These are phyloP conservation scores for Viola odorata DNA, from an alignment of 345 rosid species.

Conservation along the genomic window DNA sequence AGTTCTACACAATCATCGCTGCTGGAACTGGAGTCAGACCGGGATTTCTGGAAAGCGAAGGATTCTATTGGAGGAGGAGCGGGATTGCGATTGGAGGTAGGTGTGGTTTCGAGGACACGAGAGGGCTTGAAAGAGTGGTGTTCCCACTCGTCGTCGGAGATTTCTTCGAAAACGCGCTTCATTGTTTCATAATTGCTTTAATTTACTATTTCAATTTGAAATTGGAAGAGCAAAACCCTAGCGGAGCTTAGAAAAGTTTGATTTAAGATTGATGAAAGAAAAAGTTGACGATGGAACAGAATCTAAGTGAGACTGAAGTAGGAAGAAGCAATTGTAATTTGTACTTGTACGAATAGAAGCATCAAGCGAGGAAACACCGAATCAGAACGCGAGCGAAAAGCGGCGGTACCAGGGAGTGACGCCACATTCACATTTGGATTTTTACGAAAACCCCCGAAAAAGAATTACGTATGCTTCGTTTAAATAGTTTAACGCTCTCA, in stretches of 20 bases:
- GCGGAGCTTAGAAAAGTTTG: neutral
- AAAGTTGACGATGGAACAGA: too few species aligned
- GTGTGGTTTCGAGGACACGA: slow-evolving; percentile 44
- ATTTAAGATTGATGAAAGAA: too few species aligned
- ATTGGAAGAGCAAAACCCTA: neutral
- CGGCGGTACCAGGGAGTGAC: too few species aligned
- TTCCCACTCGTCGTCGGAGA: slow-evolving; percentile 93
- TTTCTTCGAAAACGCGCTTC: slow-evolving; percentile 74
- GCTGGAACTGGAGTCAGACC: neutral
- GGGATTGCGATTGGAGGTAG: neutral
- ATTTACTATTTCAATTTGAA: neutral
- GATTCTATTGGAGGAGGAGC: slow-evolving; percentile 71
- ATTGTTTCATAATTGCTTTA: slow-evolving; percentile 16
- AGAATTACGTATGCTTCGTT: too few species aligned
- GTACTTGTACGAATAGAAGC: too few species aligned
- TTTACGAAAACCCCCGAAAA: too few species aligned
- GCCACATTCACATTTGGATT: too few species aligned
- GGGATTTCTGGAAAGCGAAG: slow-evolving; percentile 41
- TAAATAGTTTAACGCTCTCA: too few species aligned
- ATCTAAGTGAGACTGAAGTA: too few species aligned
- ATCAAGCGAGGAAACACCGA: too few species aligned
- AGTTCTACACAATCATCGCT: slow-evolving; percentile 42
- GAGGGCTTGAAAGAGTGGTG: slow-evolving; percentile 70
- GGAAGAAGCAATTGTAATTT: too few species aligned
- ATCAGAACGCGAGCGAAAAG: too few species aligned